Evolutionary conservation across 2,329 filamentous ascomycete species (phyloP), one percentile per base, ranked within the genome.

Genomic region (Xylariaceae sp.): DNA sequence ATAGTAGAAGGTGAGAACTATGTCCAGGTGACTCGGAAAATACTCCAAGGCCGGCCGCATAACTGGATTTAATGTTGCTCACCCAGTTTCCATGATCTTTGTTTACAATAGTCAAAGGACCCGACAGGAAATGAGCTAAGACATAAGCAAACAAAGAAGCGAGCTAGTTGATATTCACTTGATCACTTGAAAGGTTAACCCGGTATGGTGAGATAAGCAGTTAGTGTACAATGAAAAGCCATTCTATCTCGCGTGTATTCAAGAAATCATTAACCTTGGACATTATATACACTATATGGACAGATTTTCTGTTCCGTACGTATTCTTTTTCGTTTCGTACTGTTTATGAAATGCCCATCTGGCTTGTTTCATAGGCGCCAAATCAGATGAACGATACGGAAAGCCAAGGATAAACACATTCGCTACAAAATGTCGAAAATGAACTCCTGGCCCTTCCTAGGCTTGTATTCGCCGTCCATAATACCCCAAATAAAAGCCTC

Each of bases 401-500:
- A n/a, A n/a, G n/a, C n/a, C n/a, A n/a, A n/a, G n/a, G 33, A 19
- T 37, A 23, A 14, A n/a, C 26, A 16, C 16, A n/a, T 34, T 24
- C 19, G 4, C 14, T 23, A 39, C 4, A 33, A 12, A 16, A 41
- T 43, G 14, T 23, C 24, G 21, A 16, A 21, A 26, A 36, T 37
- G 11, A 3, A 4, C 9, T 12, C 6, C 24, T 41, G 21, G 12
- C 17, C n/a, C 33, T 17, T 16, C 16, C 7, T 24, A n/a, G 40
- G 21, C 33, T n/a, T 17, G 21, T 36, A 33, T 40, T 44, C 43
- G 11, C 26, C 40, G 36, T 43, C 17, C 45, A 49, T 43, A 21
- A 59, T 28, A 2, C 50, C 28, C 21, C 23, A 44, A 26, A 57
- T 44, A 43, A 39, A 47, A 3, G 54, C 53, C 40, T 51, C 40